Percentiles rank a stretch among this genome's conserved stretches.
These are phyloP conservation scores for Phytophthora constricta DNA, from an alignment of 352 stramenopile species.

Conservation along the genomic window DNA sequence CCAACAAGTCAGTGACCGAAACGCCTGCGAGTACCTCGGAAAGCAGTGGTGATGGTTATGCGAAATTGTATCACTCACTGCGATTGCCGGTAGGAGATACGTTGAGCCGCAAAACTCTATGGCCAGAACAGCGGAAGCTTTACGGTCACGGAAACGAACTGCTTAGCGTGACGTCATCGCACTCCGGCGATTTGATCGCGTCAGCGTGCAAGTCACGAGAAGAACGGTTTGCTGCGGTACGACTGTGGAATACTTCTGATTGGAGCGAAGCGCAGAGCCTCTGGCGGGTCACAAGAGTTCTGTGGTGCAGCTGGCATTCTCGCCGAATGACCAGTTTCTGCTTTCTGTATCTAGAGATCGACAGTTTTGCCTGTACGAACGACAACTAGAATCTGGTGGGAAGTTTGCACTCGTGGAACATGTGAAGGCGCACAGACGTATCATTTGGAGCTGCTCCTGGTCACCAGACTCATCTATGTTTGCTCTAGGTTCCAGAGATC, in stretches of 20 bases:
- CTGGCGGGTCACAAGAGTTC: conserved; percentile 80
- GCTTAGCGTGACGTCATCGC: conserved; percentile 66
- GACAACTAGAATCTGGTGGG: conserved; percentile 13
- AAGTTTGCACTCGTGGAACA: conserved; percentile 51
- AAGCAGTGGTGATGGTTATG: conserved; percentile 35
- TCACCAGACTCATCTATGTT: conserved; percentile 64
- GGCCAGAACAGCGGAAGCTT: conserved; percentile 77
- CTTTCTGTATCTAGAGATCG: conserved; percentile 79
- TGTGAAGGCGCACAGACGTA: conserved; percentile 77
- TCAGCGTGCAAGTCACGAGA: conserved; percentile 83
- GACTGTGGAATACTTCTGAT: conserved; percentile 69
- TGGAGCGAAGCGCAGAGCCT: conserved; percentile 55
- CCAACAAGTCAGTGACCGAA: conserved; percentile 58
- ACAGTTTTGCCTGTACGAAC: conserved; percentile 73
- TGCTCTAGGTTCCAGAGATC: conserved; percentile 67
- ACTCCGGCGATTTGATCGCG: conserved; percentile 57
- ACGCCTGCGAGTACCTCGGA: background rate
- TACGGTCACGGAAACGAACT: conserved; percentile 86
- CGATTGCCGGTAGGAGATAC: conserved; percentile 67
- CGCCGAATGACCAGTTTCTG: conserved; percentile 61
- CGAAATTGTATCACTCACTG: conserved; percentile 19
- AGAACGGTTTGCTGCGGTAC: conserved; percentile 65
- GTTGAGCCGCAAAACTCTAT: conserved; percentile 70
- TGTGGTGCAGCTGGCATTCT: conserved; percentile 80
- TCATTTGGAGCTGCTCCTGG: conserved; percentile 86